phyloP scores from a whole-genome alignment of 2,329 filamentous ascomycete species.

The Colletotrichum tropicale region DNA sequence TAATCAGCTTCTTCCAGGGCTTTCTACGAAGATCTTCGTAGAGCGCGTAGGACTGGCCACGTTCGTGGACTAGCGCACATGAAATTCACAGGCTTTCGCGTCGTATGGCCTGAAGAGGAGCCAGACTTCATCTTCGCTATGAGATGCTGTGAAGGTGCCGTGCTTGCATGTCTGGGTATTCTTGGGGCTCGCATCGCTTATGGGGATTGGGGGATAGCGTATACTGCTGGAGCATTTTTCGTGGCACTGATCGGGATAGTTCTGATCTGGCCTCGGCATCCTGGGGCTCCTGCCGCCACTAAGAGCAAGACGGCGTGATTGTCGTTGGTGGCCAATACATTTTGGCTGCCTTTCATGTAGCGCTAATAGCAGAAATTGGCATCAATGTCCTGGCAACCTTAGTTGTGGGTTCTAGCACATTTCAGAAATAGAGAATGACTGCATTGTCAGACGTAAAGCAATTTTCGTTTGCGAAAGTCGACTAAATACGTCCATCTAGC shows the following conservation, averaged over 20 bases:
- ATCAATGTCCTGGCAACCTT: accelerated
- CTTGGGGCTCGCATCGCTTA: background rate
- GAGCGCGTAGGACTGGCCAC: background rate
- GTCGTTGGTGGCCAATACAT: background rate
- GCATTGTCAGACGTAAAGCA: no score
- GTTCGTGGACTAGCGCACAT: background rate
- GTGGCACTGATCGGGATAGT: background rate
- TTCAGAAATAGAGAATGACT: no score
- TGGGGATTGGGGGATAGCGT: background rate
- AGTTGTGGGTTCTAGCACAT: no score
- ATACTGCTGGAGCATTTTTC: background rate
- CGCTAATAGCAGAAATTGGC: no score
- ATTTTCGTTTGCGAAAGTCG: no score
- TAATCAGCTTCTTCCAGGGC: accelerated
- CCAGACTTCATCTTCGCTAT: accelerated
- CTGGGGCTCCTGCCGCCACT: accelerated
- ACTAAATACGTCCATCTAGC: no score
- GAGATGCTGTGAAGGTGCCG: background rate
- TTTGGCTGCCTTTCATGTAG: accelerated
- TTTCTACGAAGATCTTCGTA: no score
- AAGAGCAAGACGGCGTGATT: background rate
- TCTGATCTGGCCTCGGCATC: background rate
- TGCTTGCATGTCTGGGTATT: background rate
- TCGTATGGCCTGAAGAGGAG: background rate
- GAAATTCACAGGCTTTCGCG: background rate